Evolutionary conservation across 495 filamentous ascomycete species (phyloP).

Genomic region (Aspergillus coremiiformis): DNA sequence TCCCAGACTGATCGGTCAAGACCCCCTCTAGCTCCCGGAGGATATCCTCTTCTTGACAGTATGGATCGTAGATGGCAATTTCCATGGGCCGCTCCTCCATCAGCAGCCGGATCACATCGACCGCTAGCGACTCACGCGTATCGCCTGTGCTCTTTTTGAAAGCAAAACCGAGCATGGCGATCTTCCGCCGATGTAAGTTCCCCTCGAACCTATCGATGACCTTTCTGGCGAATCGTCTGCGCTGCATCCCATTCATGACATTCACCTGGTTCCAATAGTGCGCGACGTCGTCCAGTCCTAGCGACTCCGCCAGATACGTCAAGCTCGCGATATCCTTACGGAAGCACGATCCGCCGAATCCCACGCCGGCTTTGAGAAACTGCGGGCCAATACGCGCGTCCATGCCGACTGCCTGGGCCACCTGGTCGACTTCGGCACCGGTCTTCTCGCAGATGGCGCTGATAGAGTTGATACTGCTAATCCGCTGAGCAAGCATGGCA

Average conservation of each 20-base stretch:
- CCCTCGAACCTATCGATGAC: constrained; percentile 62
- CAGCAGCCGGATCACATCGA: constrained; percentile 58
- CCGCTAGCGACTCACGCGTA: constrained; percentile 63
- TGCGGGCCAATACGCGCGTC: constrained; percentile 64
- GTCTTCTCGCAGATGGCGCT: constrained; percentile 73
- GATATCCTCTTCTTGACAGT: constrained; percentile 45
- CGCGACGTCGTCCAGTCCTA: constrained; percentile 64
- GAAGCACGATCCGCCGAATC: constrained; percentile 79
- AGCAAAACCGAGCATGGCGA: constrained; percentile 68
- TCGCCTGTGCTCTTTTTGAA: constrained; percentile 82
- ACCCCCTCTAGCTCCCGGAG: constrained; percentile 28
- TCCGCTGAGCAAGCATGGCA: constrained; percentile 73
- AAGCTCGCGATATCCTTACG: constrained; percentile 76
- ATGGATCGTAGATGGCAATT: constrained; percentile 71
- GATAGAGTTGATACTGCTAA: constrained; percentile 78
- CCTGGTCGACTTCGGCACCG: constrained; percentile 68
- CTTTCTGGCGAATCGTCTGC: constrained; percentile 55
- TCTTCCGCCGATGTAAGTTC: constrained; percentile 62
- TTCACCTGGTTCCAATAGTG: constrained; percentile 70
- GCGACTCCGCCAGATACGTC: constrained; percentile 62
- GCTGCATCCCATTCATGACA: constrained; percentile 71
- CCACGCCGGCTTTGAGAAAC: constrained; percentile 71
- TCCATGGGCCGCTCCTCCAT: constrained; percentile 54
- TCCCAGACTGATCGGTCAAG: background rate
- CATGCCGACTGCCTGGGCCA: constrained; percentile 60